Conservation (phyloP, 2,329 filamentous ascomycete genomes). For the Knufia fluminis region DNA sequence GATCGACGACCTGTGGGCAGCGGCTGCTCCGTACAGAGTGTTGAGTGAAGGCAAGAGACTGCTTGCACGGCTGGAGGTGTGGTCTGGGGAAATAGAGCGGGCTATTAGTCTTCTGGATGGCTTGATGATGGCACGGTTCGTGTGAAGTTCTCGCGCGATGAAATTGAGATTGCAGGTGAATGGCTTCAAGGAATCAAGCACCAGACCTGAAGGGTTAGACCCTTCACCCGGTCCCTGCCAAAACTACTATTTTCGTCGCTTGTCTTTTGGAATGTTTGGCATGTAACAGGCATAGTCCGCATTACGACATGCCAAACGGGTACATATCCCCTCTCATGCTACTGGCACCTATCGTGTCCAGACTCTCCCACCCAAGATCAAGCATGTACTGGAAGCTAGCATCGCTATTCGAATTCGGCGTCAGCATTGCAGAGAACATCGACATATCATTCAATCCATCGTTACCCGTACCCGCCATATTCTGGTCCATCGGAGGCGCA, state of each 20-base stretch:
- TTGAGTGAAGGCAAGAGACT: conserved; percentile 14
- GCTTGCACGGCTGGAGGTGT: conserved; percentile 4
- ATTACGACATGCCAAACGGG: background rate
- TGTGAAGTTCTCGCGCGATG: no score
- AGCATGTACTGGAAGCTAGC: conserved; percentile 18
- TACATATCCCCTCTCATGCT: background rate
- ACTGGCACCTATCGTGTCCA: conserved; percentile 18
- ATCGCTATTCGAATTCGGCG: conserved; percentile 11
- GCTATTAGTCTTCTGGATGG: conserved; percentile 11
- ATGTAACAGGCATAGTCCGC: no score
- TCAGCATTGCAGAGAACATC: conserved; percentile 6
- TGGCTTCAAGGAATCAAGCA: no score
- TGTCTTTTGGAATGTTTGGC: no score
- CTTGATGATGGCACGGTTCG: background rate
- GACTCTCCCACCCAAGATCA: conserved; percentile 19
- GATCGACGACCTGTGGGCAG: conserved; percentile 35
- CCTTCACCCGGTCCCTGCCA: no score
- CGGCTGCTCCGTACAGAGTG: conserved; percentile 9
- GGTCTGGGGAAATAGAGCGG: conserved; percentile 8
- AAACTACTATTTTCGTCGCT: no score
- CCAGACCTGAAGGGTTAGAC: background rate
- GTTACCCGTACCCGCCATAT: background rate
- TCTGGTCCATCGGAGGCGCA: background rate
- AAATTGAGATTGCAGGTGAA: no score
- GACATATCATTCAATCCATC: conserved; percentile 6